These are phyloP conservation scores for Pholiota microspora DNA, from an alignment of 768 basidiomycete genomes.

Conservation along the genomic window DNA sequence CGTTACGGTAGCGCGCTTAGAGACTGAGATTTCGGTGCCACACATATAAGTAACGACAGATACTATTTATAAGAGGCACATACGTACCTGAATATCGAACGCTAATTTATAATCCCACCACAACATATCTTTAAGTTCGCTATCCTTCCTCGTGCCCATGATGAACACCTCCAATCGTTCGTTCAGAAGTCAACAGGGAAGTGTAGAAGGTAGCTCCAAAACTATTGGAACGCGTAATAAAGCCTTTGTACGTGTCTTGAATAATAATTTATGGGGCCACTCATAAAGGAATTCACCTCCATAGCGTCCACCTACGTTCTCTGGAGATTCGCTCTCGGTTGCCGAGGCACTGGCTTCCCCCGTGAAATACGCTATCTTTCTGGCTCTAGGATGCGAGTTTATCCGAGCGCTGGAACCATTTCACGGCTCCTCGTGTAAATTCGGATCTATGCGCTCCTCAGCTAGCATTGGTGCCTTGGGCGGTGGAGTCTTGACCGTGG, in stretches of 20 bases:
- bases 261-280: not conserved
- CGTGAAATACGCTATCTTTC: slow-evolving; percentile 29
- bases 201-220: not conserved
- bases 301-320: too few relatives aligned
- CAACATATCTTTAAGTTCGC: not conserved
- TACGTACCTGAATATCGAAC: not conserved
- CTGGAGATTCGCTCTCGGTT: slow-evolving; percentile 8
- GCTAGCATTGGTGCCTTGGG: slow-evolving; percentile 25
- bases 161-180: not conserved
- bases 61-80: not conserved
- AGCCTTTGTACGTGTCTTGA: not conserved
- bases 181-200: not conserved
- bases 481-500: slow-evolving; percentile 21
- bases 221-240: not conserved
- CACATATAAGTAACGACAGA: not conserved
- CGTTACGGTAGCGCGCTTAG: not conserved
- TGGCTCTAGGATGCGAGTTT: slow-evolving; percentile 20
- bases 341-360: slow-evolving; percentile 26
- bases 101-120: not conserved
- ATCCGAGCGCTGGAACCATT: slow-evolving; percentile 12
- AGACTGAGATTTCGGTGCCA: not conserved
- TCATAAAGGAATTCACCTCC: not conserved
- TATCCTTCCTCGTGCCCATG: not conserved
- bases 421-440: slow-evolving; percentile 2
- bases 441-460: slow-evolving; percentile 2